Evolutionary conservation across 2,329 filamentous ascomycete species (phyloP).

Genomic region (Fusarium foetens): DNA sequence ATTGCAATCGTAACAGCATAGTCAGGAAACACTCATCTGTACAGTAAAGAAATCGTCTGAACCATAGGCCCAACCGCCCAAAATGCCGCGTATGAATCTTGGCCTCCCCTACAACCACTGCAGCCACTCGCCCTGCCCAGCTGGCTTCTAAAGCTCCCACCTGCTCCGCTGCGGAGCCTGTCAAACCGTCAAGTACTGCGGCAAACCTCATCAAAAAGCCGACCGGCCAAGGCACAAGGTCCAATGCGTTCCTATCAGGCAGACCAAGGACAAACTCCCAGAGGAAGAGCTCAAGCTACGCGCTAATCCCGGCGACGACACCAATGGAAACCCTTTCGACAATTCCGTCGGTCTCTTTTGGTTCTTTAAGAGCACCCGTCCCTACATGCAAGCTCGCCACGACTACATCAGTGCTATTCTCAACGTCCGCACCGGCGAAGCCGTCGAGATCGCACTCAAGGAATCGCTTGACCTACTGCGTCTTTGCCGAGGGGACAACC

Average conservation of each 20-base stretch:
- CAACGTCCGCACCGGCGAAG: conserved; percentile 11
- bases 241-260: neutral
- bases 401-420: conserved; percentile 2
- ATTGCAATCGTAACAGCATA: fast-evolving
- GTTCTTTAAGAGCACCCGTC: neutral
- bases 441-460: neutral
- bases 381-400: conserved; percentile 7
- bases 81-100: conserved; percentile 20
- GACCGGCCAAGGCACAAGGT: conserved; percentile 11
- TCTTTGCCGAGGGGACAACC: conserved; percentile 10
- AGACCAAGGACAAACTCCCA: neutral
- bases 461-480: neutral
- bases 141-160: neutral
- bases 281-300: neutral
- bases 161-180: conserved; percentile 18
- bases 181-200: conserved; percentile 8
- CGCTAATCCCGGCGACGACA: neutral
- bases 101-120: conserved; percentile 11
- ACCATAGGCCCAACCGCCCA: fast-evolving
- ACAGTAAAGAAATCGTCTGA: neutral
- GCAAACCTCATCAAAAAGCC: conserved; percentile 6
- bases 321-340: neutral
- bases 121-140: neutral
- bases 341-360: neutral
- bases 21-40: neutral